Conservation (phyloP, 805 yeast genomes). For the Blastobotrys muscicola region DNA sequence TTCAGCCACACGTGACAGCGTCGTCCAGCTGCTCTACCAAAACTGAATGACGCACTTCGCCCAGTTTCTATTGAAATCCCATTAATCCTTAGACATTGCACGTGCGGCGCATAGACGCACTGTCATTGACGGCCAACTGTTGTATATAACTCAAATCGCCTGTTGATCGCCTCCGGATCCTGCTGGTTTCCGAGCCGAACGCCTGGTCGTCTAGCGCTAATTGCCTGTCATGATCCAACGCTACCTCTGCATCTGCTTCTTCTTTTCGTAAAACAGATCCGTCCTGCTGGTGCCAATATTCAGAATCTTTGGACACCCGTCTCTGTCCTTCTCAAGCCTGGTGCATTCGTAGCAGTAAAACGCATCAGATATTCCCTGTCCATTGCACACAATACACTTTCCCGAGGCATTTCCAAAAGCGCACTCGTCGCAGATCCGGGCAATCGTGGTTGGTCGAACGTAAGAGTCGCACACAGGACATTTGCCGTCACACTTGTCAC, state of each 20-base stretch:
- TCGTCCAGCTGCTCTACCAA: no score
- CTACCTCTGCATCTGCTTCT: slow-evolving; percentile 6
- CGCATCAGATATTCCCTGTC: slow-evolving; percentile 56
- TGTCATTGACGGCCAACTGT: no score
- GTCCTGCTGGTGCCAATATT: slow-evolving; percentile 72
- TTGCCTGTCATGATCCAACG: no score
- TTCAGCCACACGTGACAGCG: no score
- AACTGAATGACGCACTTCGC: no score
- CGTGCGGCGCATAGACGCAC: no score
- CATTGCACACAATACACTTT: slow-evolving; percentile 74
- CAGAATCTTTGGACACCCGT: slow-evolving; percentile 83
- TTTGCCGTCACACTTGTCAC: slow-evolving; percentile 82
- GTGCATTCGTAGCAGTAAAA: slow-evolving; percentile 84
- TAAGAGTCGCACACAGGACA: slow-evolving; percentile 87
- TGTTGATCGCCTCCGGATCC: no score
- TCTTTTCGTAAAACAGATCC: slow-evolving; percentile 52
- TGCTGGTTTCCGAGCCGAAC: no score
- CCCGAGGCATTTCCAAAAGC: slow-evolving; percentile 51
- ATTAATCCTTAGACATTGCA: no score
- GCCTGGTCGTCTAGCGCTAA: no score
- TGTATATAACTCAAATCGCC: no score
- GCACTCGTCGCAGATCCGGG: slow-evolving; percentile 76
- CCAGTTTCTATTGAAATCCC: no score
- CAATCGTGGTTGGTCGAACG: slow-evolving; percentile 60
- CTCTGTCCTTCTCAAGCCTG: slow-evolving; percentile 64